phyloP scores from a whole-genome alignment of 352 stramenopile genomes.

The Peronospora farinosa region DNA sequence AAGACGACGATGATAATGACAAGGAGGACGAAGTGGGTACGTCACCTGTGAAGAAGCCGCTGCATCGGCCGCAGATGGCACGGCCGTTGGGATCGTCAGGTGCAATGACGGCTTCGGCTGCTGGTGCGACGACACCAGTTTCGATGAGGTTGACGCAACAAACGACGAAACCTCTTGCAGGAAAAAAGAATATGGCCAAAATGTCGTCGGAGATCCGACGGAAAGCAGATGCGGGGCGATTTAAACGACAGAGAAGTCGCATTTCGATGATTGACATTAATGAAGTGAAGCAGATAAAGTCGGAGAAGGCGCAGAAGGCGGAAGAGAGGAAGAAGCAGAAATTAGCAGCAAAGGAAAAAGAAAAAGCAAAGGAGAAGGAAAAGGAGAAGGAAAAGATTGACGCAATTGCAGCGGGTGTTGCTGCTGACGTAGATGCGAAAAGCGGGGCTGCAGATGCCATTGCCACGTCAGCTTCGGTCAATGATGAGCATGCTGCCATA shows the following conservation, averaged over 20 bases:
- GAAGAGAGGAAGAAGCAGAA: slow-evolving; percentile 80
- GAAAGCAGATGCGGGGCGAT: slow-evolving; percentile 72
- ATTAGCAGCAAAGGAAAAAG: slow-evolving; percentile 32
- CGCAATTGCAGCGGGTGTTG: slow-evolving; percentile 3
- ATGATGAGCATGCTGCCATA: slow-evolving; percentile 32
- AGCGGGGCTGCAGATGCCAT: slow-evolving; percentile 7
- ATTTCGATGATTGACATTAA: slow-evolving; percentile 88
- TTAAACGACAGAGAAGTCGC: slow-evolving; percentile 76
- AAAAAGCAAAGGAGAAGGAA: slow-evolving; percentile 33
- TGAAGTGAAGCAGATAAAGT: slow-evolving; percentile 85
- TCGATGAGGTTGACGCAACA: slow-evolving; percentile 27
- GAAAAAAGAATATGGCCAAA: slow-evolving; percentile 63
- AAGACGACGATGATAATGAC: slow-evolving; percentile 31
- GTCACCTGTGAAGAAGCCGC: slow-evolving; percentile 34
- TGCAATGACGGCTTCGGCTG: slow-evolving; percentile 16
- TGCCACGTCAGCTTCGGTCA: slow-evolving; percentile 9
- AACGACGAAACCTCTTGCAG: slow-evolving; percentile 29
- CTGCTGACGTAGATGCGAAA: slow-evolving; percentile 16
- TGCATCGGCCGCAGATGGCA: slow-evolving; percentile 45
- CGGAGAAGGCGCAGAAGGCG: slow-evolving; percentile 76
- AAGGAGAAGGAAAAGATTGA: slow-evolving; percentile 28
- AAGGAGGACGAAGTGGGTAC: slow-evolving; percentile 25
- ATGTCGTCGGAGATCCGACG: slow-evolving; percentile 77
- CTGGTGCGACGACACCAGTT: slow-evolving; percentile 13
- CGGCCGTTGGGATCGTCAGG: slow-evolving; percentile 15